Percentiles rank a stretch among this genome's conserved stretches.
These are phyloP conservation scores for Corniculantispora saksenae DNA, from an alignment of 2,329 filamentous ascomycete genomes.

Conservation along the genomic window DNA sequence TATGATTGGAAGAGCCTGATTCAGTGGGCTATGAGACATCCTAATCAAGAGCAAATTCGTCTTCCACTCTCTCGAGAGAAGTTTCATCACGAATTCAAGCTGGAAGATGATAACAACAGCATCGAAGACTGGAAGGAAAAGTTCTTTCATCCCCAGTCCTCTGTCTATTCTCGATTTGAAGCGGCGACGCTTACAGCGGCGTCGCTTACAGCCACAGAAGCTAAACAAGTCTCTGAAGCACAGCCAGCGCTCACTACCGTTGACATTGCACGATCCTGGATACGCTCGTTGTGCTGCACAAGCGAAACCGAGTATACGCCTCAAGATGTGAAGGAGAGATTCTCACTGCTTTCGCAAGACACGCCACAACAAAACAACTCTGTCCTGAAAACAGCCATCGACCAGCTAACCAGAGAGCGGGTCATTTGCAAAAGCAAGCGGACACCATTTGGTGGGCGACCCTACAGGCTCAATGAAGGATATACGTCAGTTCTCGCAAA, in stretches of 20 bases:
- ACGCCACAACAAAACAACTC: constrained; percentile 42
- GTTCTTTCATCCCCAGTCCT: constrained; percentile 56
- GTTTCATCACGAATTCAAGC: constrained; percentile 45
- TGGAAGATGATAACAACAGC: constrained; percentile 37
- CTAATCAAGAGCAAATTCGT: constrained; percentile 45
- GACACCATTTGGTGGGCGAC: constrained; percentile 58
- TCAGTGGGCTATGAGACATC: constrained; percentile 63
- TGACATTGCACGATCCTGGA: constrained; percentile 57
- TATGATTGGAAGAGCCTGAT: constrained; percentile 71
- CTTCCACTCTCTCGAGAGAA: constrained; percentile 49
- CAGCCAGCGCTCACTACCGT: constrained; percentile 30
- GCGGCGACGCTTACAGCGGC: constrained; percentile 52
- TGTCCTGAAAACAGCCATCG: constrained; percentile 50
- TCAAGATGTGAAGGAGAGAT: constrained; percentile 50
- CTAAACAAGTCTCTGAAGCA: background rate
- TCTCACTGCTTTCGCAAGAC: constrained; percentile 49
- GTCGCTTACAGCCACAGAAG: constrained; percentile 32
- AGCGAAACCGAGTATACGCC: constrained; percentile 49
- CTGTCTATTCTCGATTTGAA: constrained; percentile 59
- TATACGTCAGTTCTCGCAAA: constrained; percentile 60
- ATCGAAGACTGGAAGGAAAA: constrained; percentile 54
- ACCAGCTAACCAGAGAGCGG: constrained; percentile 49
- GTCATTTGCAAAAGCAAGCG: constrained; percentile 63
- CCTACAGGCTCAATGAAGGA: constrained; percentile 63
- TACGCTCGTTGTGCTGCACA: constrained; percentile 60